Evolutionary conservation across 129 eudicot species (phyloP).

Genomic region (Mikania micrantha): DNA sequence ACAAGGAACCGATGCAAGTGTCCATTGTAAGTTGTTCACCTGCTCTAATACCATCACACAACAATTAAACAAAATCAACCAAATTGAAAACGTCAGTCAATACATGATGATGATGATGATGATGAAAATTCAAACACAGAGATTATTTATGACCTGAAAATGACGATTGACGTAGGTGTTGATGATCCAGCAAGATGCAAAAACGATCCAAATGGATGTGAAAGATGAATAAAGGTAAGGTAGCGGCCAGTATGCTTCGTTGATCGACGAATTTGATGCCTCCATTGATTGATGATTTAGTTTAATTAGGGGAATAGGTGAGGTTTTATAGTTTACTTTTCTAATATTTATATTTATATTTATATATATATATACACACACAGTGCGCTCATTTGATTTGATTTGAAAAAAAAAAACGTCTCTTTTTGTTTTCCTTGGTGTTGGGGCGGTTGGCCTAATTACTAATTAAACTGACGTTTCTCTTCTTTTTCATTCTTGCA

Average conservation of each 20-base stretch:
- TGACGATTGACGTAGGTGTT: conserved; percentile 65
- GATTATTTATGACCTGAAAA: conserved; percentile 70
- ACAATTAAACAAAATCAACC: conserved; percentile 12
- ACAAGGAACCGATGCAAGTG: conserved; percentile 78
- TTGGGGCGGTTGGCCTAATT: conserved; percentile 46
- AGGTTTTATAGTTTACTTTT: conserved; percentile 9
- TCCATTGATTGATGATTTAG: conserved; percentile 39
- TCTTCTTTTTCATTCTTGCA: background rate
- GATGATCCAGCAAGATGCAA: conserved; percentile 67
- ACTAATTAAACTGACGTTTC: conserved; percentile 26
- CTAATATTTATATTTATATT: background rate
- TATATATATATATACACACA: background rate
- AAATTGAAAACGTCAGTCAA: too few species aligned
- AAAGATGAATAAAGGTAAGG: conserved; percentile 64
- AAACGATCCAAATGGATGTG: conserved; percentile 62
- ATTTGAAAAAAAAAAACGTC: background rate
- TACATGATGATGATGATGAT: too few species aligned
- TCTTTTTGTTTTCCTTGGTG: conserved; percentile 17
- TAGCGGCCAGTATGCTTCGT: conserved; percentile 63
- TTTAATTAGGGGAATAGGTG: background rate
- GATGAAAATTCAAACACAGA: background rate
- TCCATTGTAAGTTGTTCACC: conserved; percentile 89
- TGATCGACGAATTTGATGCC: conserved; percentile 23
- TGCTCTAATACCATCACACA: conserved; percentile 49
- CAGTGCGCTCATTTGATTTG: background rate